Base-by-base conservation (phyloP, 2,329 filamentous ascomycete genomes). In the Penicillium aurantiogriseum region DNA sequence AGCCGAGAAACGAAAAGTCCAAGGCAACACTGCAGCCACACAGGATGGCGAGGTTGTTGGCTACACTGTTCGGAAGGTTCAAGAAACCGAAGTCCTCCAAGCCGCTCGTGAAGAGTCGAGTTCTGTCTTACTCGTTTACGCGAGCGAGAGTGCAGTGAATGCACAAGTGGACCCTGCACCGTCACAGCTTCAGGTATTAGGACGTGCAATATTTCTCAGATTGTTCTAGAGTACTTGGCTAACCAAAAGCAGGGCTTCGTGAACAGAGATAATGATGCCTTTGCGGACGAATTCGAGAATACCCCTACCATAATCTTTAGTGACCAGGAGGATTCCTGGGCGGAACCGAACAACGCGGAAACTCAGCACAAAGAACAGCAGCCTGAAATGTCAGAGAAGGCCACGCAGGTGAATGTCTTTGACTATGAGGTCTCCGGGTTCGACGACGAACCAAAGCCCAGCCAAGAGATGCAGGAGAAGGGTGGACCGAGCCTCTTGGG, bases 81-180 rank as follows among this genome's bases (percentile, higher is more conserved):
- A 75, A 4, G 80, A 83, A 56, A 74, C 78, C 43, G 80, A 85
- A 57, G 85, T 86, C 10, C 76, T 87, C 51, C 72, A 79, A 62
- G 76, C 83, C 61, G 80, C 81, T 52, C 77, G 76, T 25, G 76
- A 79, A 36, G 83, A 86, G 62, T 77, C 79, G 51, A 76, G 72
- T 33, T 79, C 76, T 9, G 82, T 80, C 2, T 69, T 88, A 1
- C 77, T 88, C 10, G 80, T 88, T 3, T 88, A 87, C 67, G 85
- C 84, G 21, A 84, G 79, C 63, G 79, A 82, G 23, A 72, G 72
- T 54, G 78, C 79, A 21, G 65, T 80, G 55, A 68, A 67, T 25
- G 70, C 72, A 47, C 62, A 66, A 44, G 67, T 66, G 21, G 69
- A 67, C 8, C 62, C 69, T 33, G 61, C 71, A 27, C 76, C 76